phyloP scores from a whole-genome alignment of 1,139 yeast genomes.

The Kodamaea plutei region DNA sequence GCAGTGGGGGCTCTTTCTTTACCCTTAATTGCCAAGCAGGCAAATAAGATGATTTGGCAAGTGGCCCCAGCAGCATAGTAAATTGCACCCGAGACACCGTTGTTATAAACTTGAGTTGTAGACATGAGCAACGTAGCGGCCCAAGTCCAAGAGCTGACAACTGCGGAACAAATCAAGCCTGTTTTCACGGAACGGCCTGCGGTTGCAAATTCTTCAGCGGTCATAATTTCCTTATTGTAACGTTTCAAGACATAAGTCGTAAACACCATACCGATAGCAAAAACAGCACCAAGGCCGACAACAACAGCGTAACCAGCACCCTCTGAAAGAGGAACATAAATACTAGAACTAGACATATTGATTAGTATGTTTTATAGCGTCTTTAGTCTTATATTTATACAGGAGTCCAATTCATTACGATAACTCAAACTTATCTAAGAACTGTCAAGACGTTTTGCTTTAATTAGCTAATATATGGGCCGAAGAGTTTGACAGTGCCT shows the following conservation, averaged over 20 bases:
- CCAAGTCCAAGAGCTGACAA: constrained; percentile 94
- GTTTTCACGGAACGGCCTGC: constrained; percentile 84
- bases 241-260: constrained; percentile 68
- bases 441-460: too few species aligned
- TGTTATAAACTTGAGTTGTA: constrained; percentile 57
- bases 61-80: constrained; percentile 76
- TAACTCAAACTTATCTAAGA: too few species aligned
- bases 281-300: constrained; percentile 80
- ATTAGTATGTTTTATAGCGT: too few species aligned
- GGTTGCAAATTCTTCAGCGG: constrained; percentile 86
- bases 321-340: constrained; percentile 45
- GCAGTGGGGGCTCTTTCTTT: constrained; percentile 72
- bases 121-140: constrained; percentile 72
- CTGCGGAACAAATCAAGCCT: constrained; percentile 80
- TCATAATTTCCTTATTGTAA: constrained; percentile 75
- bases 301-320: constrained; percentile 93
- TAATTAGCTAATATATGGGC: too few species aligned
- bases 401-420: too few species aligned
- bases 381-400: too few species aligned
- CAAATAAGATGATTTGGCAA: constrained; percentile 69
- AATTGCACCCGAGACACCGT: constrained; percentile 74
- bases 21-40: constrained; percentile 68
- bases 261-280: constrained; percentile 73
- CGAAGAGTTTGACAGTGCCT: too few species aligned
- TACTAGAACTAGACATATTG: constrained; percentile 1